Conservation (phyloP, 208 protist genomes). For the Balamuthia mandrillaris region DNA sequence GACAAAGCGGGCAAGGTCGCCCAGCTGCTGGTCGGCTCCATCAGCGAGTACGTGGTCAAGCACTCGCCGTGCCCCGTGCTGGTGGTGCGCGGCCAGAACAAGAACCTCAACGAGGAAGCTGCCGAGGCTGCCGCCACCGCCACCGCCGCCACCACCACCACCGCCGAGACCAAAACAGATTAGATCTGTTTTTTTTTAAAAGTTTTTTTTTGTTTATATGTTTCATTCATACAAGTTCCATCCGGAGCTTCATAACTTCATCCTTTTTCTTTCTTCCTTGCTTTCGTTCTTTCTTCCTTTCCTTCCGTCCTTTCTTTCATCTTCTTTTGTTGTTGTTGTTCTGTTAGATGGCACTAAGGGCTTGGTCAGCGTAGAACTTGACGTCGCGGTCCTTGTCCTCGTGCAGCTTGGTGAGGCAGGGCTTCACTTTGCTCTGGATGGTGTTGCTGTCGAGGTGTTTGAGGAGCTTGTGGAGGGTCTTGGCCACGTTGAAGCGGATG, state of each 20-base stretch:
- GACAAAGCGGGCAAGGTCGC: neutral
- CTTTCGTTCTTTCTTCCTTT: no score
- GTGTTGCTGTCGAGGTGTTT: slow-evolving; percentile 47
- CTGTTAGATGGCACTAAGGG: slow-evolving; percentile 53
- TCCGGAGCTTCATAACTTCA: neutral
- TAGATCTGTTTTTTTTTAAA: no score
- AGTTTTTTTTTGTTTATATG: no score
- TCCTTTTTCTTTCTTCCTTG: no score
- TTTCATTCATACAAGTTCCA: no score
- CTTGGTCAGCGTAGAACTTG: slow-evolving; percentile 71
- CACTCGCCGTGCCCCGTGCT: neutral
- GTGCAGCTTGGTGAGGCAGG: slow-evolving; percentile 53
- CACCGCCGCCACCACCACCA: neutral
- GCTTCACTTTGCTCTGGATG: slow-evolving; percentile 56
- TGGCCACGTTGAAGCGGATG: slow-evolving; percentile 81
- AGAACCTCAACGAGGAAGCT: no score
- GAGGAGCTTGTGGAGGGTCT: slow-evolving; percentile 68
- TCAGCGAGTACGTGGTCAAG: neutral
- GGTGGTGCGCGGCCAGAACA: neutral
- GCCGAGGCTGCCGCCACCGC: neutral
- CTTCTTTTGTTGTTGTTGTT: no score
- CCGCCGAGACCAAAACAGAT: no score
- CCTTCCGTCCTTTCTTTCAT: no score
- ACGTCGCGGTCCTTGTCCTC: slow-evolving; percentile 77
- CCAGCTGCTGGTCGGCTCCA: neutral